Conservation (phyloP, 768 basidiomycete species). For the Trametes meyenii region DNA sequence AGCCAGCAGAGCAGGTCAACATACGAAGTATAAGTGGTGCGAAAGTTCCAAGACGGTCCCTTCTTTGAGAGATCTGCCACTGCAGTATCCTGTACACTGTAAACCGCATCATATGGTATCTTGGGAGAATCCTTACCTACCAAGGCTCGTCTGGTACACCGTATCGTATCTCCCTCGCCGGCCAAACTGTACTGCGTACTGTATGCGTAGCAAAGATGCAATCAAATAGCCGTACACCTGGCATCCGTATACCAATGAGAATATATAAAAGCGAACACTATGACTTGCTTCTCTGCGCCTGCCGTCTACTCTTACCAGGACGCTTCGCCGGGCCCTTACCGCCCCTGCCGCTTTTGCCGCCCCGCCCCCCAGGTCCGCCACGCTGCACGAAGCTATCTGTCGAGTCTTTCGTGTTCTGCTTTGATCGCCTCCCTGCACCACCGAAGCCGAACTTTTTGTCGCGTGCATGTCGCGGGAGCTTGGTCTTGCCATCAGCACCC, state of each 20-base stretch:
- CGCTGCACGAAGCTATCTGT: slow-evolving; percentile 69
- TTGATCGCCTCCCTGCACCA: slow-evolving; percentile 65
- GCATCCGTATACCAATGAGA: not conserved
- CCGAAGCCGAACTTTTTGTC: slow-evolving; percentile 86
- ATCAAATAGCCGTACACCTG: not conserved
- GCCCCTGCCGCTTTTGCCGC: slow-evolving; percentile 38
- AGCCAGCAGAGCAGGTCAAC: too few relatives aligned
- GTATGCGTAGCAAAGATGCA: not conserved
- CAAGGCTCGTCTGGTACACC: too few relatives aligned
- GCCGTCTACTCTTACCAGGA: slow-evolving; percentile 62
- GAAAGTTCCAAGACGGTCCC: too few relatives aligned
- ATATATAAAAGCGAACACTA: slow-evolving; percentile 5
- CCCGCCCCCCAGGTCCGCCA: slow-evolving; percentile 39
- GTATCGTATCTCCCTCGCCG: too few relatives aligned
- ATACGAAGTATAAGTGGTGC: too few relatives aligned
- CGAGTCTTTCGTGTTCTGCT: slow-evolving; percentile 81
- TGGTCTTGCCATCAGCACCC: slow-evolving; percentile 34
- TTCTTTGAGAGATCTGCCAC: too few relatives aligned
- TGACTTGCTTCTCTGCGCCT: slow-evolving; percentile 39
- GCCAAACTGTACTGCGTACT: too few relatives aligned
- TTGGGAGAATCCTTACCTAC: too few relatives aligned
- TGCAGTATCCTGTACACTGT: too few relatives aligned
- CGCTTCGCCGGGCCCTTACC: slow-evolving; percentile 46
- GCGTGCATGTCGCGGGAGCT: slow-evolving; percentile 59
- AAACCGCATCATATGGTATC: too few relatives aligned